These are phyloP conservation scores for Royoungia palumana DNA, from an alignment of 768 basidiomycete genomes.

Conservation along the genomic window DNA sequence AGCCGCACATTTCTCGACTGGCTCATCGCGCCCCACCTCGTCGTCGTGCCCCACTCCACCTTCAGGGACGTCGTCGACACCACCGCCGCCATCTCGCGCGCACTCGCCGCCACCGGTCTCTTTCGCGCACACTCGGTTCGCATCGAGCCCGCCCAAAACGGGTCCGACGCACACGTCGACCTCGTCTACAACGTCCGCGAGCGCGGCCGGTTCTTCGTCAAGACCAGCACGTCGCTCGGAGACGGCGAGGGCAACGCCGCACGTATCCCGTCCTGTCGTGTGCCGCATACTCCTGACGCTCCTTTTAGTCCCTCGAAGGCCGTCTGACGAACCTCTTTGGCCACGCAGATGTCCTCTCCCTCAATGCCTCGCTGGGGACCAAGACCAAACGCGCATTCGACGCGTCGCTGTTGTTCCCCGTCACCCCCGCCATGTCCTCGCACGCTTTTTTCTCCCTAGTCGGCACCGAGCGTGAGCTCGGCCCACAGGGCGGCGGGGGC, in stretches of 20 bases:
- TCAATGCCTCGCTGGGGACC: constrained; percentile 79
- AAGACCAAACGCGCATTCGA: constrained; percentile 83
- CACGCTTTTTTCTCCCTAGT: constrained; percentile 70
- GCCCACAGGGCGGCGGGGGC: constrained; percentile 23
- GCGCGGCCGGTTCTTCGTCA: constrained; percentile 69
- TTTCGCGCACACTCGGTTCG: constrained; percentile 66
- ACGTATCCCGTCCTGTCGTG: constrained; percentile 31
- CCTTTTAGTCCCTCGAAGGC: constrained; percentile 65
- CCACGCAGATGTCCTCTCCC: constrained; percentile 85
- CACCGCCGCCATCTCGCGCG: constrained; percentile 60
- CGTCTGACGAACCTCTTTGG: constrained; percentile 87
- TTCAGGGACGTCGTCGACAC: constrained; percentile 70
- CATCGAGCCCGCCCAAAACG: constrained; percentile 56
- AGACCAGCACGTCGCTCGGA: constrained; percentile 87
- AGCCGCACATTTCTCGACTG: constrained; percentile 78
- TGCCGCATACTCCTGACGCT: not conserved
- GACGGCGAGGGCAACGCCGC: constrained; percentile 94
- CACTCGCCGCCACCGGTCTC: constrained; percentile 71
- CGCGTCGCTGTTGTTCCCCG: constrained; percentile 59
- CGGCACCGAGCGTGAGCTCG: constrained; percentile 74
- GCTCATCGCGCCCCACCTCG: constrained; percentile 66
- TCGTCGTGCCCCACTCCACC: constrained; percentile 18
- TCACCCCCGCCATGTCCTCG: constrained; percentile 59
- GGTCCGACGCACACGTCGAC: constrained; percentile 65
- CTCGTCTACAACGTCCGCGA: constrained; percentile 77